Percentiles rank a stretch among this genome's conserved stretches.
phyloP scores from a whole-genome alignment of 1,139 yeast genomes.

The Wickerhamomyces sp. region DNA sequence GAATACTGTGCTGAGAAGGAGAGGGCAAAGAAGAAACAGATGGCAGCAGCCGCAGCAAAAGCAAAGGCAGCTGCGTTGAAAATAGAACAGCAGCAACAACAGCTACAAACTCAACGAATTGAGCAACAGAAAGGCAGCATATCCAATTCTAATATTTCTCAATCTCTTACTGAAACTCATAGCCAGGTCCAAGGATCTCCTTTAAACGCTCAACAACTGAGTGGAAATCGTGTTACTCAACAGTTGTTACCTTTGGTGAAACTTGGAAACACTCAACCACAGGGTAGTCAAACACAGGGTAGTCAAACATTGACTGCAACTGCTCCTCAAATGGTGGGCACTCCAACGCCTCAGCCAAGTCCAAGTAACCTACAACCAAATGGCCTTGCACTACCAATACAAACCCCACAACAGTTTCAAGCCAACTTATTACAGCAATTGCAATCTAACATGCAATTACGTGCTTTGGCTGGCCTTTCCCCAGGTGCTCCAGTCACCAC shows the following conservation, averaged over 20 bases:
- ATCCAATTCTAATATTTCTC: constrained; percentile 3
- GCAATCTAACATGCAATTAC: background rate
- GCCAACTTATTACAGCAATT: background rate
- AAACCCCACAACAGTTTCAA: constrained; percentile 2
- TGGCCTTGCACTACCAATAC: background rate
- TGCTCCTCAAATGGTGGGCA: too few species aligned
- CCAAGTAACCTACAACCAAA: background rate
- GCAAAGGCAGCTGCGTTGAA: constrained; percentile 54
- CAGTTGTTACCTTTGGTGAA: background rate
- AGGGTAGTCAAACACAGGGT: too few species aligned
- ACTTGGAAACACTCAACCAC: background rate
- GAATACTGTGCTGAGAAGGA: constrained; percentile 79
- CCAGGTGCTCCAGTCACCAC: background rate
- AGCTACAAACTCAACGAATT: constrained; percentile 23
- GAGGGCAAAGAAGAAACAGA: constrained; percentile 63
- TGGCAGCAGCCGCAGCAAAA: constrained; percentile 54
- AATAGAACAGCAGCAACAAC: constrained; percentile 42
- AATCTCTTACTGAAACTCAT: constrained; percentile 7
- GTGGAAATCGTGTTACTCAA: background rate
- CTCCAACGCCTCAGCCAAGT: background rate
- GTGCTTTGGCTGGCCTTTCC: background rate
- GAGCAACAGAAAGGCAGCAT: constrained; percentile 29
- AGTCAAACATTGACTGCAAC: too few species aligned
- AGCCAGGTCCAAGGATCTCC: constrained; percentile 5
- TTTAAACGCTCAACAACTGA: background rate